A percentile compares a stretch with the other conserved stretches of the same genome.
Evolutionary conservation across 2,329 filamentous ascomycete genomes (phyloP).

Genomic region (Aspergillus sp.): DNA sequence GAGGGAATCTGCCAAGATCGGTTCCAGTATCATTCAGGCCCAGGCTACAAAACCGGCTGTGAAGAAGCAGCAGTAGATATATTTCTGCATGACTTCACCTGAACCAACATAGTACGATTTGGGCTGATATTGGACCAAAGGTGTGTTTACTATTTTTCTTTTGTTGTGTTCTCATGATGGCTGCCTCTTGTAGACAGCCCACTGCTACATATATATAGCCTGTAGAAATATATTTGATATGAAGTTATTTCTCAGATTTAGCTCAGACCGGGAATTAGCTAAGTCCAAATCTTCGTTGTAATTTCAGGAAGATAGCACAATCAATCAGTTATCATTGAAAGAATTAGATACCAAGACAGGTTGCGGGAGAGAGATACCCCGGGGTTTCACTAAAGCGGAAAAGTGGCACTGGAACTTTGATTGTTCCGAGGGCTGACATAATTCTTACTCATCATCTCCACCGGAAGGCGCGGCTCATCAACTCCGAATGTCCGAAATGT

Average conservation of each 20-base stretch:
- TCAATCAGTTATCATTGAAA: slow-evolving; percentile 45
- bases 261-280: too few relatives aligned
- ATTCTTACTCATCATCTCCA: too few relatives aligned
- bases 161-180: neutral
- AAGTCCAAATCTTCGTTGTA: too few relatives aligned
- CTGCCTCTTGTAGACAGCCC: neutral
- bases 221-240: too few relatives aligned
- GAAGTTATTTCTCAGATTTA: too few relatives aligned
- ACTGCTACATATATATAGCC: neutral
- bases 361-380: too few relatives aligned
- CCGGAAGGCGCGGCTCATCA: too few relatives aligned
- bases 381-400: slow-evolving; percentile 37
- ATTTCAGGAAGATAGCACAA: slow-evolving; percentile 42
- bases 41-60: slow-evolving; percentile 14
- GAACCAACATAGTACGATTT: neutral
- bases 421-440: too few relatives aligned
- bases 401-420: slow-evolving; percentile 12
- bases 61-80: slow-evolving; percentile 32
- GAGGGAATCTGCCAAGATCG: slow-evolving; percentile 37
- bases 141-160: too few relatives aligned
- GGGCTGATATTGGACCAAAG: too few relatives aligned
- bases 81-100: neutral
- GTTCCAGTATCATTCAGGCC: slow-evolving; percentile 35
- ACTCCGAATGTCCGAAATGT: too few relatives aligned
- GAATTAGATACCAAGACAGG: slow-evolving; percentile 25